Evolutionary conservation across 441 rosid genomes (phyloP).

Genomic region (Eutrema salsugineum): DNA sequence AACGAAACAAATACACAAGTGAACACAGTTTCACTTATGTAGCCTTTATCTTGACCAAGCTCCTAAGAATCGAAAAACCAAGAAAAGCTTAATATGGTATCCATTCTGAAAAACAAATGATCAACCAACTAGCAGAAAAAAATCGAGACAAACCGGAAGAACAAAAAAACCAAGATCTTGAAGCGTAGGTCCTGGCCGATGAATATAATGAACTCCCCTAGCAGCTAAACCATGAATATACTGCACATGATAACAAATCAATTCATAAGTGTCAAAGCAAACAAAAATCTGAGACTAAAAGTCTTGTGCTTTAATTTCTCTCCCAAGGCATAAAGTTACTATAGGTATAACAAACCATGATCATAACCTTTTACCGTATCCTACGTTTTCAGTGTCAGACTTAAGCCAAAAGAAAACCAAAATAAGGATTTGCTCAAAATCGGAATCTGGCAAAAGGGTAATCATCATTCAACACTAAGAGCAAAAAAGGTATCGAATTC

Average conservation of each 20-base stretch:
- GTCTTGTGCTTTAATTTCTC: conserved; percentile 8
- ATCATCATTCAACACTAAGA: neutral
- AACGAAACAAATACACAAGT: conserved; percentile 33
- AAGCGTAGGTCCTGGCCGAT: conserved; percentile 76
- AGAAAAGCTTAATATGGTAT: neutral
- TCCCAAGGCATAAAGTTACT: conserved; percentile 30
- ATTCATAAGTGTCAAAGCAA: neutral
- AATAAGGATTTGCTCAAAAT: neutral
- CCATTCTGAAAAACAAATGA: neutral
- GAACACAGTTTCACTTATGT: conserved; percentile 34
- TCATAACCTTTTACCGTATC: conserved; percentile 42
- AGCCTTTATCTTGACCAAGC: conserved; percentile 37
- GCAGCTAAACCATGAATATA: conserved; percentile 92
- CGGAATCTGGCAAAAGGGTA: neutral
- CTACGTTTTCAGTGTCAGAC: conserved; percentile 11
- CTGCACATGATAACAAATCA: conserved; percentile 40
- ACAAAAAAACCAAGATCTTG: conserved; percentile 74
- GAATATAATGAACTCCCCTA: conserved; percentile 85
- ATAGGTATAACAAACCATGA: conserved; percentile 34
- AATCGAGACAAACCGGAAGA: conserved; percentile 62
- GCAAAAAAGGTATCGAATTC: neutral
- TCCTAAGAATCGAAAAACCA: conserved; percentile 6
- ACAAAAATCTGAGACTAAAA: neutral
- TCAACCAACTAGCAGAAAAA: neutral
- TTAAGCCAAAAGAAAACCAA: neutral